phyloP scores from a whole-genome alignment of 345 rosid genomes.

The Brassica nigra region DNA sequence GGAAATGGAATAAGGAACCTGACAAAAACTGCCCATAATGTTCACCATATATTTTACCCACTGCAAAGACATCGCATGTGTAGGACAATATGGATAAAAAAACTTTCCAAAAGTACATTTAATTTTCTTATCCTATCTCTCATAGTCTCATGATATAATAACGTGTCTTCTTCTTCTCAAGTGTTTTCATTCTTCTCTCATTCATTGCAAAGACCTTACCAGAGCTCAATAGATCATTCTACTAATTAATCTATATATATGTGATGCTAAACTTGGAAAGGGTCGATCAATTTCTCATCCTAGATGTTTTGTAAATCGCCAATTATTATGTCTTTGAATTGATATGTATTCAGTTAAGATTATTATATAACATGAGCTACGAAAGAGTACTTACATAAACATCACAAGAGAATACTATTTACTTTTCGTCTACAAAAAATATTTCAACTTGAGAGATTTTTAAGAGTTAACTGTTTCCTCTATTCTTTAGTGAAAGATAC shows the following conservation, averaged over 20 bases:
- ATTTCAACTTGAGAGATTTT: constrained; percentile 3
- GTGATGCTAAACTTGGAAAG: background rate
- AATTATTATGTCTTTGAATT: background rate
- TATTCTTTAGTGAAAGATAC: constrained; percentile 36
- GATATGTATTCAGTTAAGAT: background rate
- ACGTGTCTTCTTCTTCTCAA: constrained; percentile 4
- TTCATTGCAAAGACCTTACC: constrained; percentile 3
- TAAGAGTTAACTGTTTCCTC: constrained; percentile 8
- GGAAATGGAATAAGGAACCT: background rate
- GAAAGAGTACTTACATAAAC: background rate
- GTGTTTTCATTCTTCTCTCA: constrained; percentile 14
- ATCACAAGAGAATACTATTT: background rate
- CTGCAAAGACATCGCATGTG: constrained; percentile 13
- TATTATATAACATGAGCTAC: background rate
- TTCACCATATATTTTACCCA: background rate
- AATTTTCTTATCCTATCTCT: constrained; percentile 4
- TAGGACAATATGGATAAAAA: background rate
- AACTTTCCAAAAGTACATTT: background rate
- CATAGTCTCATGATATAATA: background rate
- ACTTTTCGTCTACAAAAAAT: background rate
- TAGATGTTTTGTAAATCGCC: background rate
- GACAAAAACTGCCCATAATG: background rate
- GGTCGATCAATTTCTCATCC: background rate
- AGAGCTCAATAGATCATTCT: background rate
- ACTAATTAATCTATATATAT: too few species aligned